Evolutionary conservation across 805 yeast genomes (phyloP), one percentile per base, ranked within the genome.

Genomic region (Starmerella powellii): DNA sequence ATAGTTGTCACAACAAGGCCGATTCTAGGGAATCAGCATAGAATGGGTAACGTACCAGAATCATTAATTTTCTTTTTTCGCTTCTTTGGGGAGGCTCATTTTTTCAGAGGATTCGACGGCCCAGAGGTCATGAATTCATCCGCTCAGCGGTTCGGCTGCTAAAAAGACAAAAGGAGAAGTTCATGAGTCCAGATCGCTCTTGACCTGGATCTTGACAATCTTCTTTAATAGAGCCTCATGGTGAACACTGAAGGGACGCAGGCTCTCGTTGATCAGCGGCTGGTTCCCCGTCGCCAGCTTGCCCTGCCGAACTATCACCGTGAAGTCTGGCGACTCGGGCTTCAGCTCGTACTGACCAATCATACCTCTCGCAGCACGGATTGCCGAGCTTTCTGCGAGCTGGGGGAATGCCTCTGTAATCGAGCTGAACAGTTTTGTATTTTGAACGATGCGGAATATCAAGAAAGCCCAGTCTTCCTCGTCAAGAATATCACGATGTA

Each of bases 401-500:
- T 29, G 33, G 18, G 55, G 57, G 20, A 47, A 48, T 1, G 38
- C 32, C 10, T 15, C 17, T 3, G 48, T 39, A 3, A 61, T 37
- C 12, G 52, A 47, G 1, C 24, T 33, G 13, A 64, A 29, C 13
- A 57, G 47, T 21, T 50, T 55, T 12, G 57, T 45, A 6, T 51
- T 46, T 17, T 52, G 56, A 8, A 62, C 48, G 1, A 61, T 39
- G 42, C 50, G 54, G 47, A 58, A 57, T 34, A 63, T 48, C 30
- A 65, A 46, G 30, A 56, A 60, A 41, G 52, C 47, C 50, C 61
- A 56, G 23, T 55, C 53, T 19, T 55, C 55, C 12, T 51, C 56
- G n/a, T 54, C 50, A 4, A 60, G 50, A 17, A 64, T 45, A 12
- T 55, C 49, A 15, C 63, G 64, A 20, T 62, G 60, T 10, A 58